Percentiles rank a stretch among this genome's conserved stretches.
Conservation (phyloP, 176 grass and related monocot genomes). For the Eragrostis nindensis region DNA sequence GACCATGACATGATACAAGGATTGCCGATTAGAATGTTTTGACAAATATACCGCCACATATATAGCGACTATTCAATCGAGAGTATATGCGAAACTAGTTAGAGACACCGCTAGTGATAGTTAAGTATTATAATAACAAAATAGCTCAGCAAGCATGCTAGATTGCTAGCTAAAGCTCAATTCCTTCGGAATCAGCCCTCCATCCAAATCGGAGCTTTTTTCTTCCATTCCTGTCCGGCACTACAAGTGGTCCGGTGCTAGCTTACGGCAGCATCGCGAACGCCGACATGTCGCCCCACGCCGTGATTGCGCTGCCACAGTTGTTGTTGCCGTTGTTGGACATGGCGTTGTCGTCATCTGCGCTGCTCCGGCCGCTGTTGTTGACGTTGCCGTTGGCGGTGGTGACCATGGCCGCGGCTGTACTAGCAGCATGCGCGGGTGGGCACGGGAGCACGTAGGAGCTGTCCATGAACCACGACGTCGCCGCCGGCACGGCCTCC, state of each 20-base stretch:
- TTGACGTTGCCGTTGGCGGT: conserved; percentile 32
- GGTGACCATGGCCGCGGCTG: background rate
- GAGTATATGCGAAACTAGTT: conserved; percentile 20
- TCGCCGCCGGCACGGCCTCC: conserved; percentile 27
- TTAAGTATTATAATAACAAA: conserved; percentile 21
- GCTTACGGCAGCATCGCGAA: conserved; percentile 54
- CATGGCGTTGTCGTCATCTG: conserved; percentile 19
- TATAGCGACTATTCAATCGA: background rate
- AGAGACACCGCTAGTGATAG: conserved; percentile 2
- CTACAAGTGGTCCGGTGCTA: background rate
- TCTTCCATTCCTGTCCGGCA: background rate
- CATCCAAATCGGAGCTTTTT: background rate
- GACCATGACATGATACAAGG: conserved; percentile 25
- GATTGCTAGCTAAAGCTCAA: conserved; percentile 42
- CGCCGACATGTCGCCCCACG: conserved; percentile 55
- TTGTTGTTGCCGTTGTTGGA: conserved; percentile 34
- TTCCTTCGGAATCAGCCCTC: conserved; percentile 62
- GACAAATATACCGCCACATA: conserved; percentile 15
- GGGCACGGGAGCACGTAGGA: conserved; percentile 41
- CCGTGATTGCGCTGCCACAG: conserved; percentile 39
- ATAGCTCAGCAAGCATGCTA: conserved; percentile 5
- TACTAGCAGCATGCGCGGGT: background rate
- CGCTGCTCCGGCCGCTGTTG: conserved; percentile 38
- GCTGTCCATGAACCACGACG: conserved; percentile 61
- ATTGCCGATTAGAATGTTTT: conserved; percentile 25